These are phyloP conservation scores for Cryptosporidium ryanae DNA, from an alignment of 169 alveolate species.

Conservation along the genomic window DNA sequence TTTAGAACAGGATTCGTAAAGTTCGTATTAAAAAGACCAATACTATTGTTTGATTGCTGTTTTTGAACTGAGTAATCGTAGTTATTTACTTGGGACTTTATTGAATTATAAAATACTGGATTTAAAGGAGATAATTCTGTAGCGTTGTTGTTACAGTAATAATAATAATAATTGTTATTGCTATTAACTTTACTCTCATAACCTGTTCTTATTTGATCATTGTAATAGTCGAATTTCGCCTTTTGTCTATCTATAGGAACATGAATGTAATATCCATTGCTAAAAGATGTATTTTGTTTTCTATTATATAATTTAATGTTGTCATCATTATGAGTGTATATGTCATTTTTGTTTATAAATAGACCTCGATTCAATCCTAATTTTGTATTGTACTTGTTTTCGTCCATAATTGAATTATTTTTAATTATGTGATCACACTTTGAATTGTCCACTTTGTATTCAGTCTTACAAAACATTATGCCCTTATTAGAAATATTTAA, in stretches of 20 bases:
- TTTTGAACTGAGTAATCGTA: not conserved
- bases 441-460: not conserved
- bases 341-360: conserved; percentile 11
- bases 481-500: not conserved
- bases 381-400: too few relatives aligned
- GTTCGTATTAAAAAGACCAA: not conserved
- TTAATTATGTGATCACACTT: not conserved
- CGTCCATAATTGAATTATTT: not conserved
- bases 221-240: too few relatives aligned
- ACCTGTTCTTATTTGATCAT: too few relatives aligned
- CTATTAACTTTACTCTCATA: too few relatives aligned
- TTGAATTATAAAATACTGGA: conserved; percentile 10
- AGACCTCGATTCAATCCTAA: conserved; percentile 14
- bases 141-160: not conserved
- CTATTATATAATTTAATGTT: conserved; percentile 27
- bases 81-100: not conserved
- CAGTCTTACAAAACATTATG: not conserved
- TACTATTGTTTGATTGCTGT: not conserved
- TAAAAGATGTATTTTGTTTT: conserved; percentile 42
- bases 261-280: conserved; percentile 17
- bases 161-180: too few relatives aligned
- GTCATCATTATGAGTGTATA: conserved; percentile 1
- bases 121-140: conserved; percentile 31
- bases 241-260: not conserved
- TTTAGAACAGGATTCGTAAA: not conserved